Evolutionary conservation across 208 protist genomes (phyloP).

Genomic region (Leishmania arabica): DNA sequence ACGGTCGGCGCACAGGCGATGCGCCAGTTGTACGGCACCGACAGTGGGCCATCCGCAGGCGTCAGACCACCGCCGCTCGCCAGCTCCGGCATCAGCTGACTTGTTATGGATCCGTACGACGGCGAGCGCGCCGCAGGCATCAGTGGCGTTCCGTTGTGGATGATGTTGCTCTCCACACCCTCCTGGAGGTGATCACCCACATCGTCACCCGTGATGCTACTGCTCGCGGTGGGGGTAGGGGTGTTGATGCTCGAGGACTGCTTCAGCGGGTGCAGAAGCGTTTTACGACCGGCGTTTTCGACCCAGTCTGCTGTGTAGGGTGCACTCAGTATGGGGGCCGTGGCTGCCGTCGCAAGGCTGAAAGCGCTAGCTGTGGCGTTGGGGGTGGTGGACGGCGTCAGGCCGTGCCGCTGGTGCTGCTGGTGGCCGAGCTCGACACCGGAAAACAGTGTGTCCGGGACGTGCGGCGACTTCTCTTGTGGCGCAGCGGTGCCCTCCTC

Average conservation of each 20-base stretch:
- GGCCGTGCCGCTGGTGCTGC: constrained; percentile 9
- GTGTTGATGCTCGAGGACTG: neutral
- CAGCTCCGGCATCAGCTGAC: constrained; percentile 1
- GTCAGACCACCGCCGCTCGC: constrained; percentile 5
- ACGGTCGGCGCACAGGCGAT: constrained; percentile 28
- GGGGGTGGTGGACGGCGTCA: neutral
- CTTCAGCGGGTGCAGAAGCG: constrained; percentile 20
- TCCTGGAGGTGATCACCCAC: neutral
- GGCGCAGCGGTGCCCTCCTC: neutral
- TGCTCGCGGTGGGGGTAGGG: constrained; percentile 3
- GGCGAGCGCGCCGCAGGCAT: neutral
- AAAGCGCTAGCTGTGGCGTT: neutral
- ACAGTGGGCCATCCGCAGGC: constrained; percentile 16
- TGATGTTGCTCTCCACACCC: constrained; percentile 2
- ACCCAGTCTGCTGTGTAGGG: neutral
- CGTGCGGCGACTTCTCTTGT: neutral
- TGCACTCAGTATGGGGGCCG: no score
- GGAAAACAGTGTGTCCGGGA: neutral
- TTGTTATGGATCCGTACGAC: constrained; percentile 6
- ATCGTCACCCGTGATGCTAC: constrained; percentile 14
- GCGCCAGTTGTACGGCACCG: constrained; percentile 29
- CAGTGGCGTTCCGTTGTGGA: constrained; percentile 7
- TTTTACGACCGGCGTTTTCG: constrained; percentile 5
- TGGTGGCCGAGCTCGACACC: neutral
- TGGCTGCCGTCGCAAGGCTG: neutral